Evolutionary conservation across 2,329 filamentous ascomycete species (phyloP), one percentile per base, ranked within the genome.

Genomic region (Akanthomyces uredinophilus): DNA sequence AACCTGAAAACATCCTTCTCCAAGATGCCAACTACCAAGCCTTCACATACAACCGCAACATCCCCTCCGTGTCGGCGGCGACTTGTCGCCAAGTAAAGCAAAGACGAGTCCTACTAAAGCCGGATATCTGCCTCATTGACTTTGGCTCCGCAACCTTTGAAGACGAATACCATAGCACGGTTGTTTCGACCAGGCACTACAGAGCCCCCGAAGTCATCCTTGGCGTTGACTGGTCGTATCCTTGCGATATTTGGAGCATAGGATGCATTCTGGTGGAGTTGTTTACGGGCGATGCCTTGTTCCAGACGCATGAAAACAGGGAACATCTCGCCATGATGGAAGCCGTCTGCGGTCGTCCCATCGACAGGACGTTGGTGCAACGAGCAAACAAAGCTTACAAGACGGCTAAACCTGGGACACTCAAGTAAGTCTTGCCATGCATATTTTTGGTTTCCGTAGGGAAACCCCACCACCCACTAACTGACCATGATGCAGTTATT

Each of bases 301-400:
- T 90, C 72, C 87, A 90, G 70, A 90, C 87, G 1, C 87, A 90
- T 67, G 87, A 90, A 66, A 90, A 90, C 64, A 78, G 89, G 27
- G 87, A 90, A 71, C 87, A 90, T 70, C 75, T 90, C 57, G 87
- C 87, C n/a, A 90, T 90, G 87, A 90, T 90, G 87, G 87, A 89
- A 69, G 84, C 83, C 39, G 87, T 89, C 8, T 84, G 86, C 60
- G 84, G 84, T 56, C 74, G 75, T 24, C 78, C 81, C 55, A 83
- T 89, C 57, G 86, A 61, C 43, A 43, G 59, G 37, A 20, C 7
- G 11, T 24, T 61, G 43, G 35, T 55, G 16, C 59, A 61, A 32
- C 16, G 51, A 43, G 59, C 59, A 43, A 61, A 61, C 51, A 61
- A 61, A 5, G 51, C 50, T 5, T 55, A 55, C 43, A 61, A 61